phyloP scores from a whole-genome alignment of 2,329 filamentous ascomycete genomes.

The Beauveria sp. region DNA sequence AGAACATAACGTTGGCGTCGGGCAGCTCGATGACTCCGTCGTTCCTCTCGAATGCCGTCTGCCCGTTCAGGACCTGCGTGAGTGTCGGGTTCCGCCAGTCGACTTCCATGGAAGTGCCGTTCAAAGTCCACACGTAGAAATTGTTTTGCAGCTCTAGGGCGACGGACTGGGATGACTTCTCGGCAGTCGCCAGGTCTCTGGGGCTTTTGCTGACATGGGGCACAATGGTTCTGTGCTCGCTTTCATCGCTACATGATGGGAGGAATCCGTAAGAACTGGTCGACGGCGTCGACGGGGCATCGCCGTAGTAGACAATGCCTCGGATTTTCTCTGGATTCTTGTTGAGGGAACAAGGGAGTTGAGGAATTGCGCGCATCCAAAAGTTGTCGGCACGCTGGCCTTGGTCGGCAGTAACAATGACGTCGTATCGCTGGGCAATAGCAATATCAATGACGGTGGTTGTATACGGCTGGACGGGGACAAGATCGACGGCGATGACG shows the following conservation, averaged over 20 bases:
- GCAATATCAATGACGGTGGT: constrained; percentile 31
- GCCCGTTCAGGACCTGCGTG: background rate
- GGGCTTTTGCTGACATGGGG: background rate
- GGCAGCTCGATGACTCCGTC: background rate
- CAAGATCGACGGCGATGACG: constrained; percentile 51
- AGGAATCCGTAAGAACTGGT: background rate
- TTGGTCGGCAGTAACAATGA: background rate
- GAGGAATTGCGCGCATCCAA: constrained; percentile 40
- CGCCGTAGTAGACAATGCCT: background rate
- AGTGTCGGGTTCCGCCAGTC: background rate
- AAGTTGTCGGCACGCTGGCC: constrained; percentile 24
- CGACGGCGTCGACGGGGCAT: background rate
- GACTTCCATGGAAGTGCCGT: background rate
- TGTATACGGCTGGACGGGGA: constrained; percentile 29
- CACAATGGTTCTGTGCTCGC: background rate
- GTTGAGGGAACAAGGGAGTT: constrained; percentile 33
- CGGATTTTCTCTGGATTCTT: constrained; percentile 32
- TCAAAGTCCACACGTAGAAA: background rate
- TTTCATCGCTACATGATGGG: background rate
- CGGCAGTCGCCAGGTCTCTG: background rate
- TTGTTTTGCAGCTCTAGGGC: background rate
- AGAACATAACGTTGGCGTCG: constrained; percentile 14
- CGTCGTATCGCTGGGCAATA: background rate
- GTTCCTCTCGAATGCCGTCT: background rate
- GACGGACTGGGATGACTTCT: too few species aligned